Evolutionary conservation across 169 alveolate species (phyloP).

Genomic region (Cryptosporidium canis): DNA sequence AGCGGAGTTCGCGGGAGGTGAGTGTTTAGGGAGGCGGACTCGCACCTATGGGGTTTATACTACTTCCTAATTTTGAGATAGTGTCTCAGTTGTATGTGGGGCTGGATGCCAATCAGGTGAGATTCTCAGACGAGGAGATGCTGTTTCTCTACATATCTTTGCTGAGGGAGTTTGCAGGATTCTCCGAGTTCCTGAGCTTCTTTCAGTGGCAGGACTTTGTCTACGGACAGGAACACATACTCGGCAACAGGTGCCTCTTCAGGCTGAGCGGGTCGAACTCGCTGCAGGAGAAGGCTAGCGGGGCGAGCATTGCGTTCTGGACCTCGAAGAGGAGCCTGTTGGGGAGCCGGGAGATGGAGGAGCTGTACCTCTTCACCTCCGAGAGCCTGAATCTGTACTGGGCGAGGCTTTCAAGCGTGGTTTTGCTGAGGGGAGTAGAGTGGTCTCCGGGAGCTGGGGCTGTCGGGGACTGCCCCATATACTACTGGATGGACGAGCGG

Average conservation of each 20-base stretch:
- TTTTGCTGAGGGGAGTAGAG: neutral
- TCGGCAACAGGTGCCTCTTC: neutral
- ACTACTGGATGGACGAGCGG: neutral
- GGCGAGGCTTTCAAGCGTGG: neutral
- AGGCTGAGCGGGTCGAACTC: neutral
- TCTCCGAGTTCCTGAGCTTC: neutral
- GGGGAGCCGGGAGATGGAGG: conserved; percentile 3
- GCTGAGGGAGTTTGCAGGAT: conserved; percentile 15
- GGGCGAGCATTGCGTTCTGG: conserved; percentile 34
- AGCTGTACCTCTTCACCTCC: conserved; percentile 11
- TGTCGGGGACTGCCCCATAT: neutral
- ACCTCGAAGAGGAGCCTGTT: conserved; percentile 12
- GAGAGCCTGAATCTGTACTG: conserved; percentile 11
- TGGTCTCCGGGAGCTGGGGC: neutral
- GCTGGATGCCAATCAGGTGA: conserved; percentile 9
- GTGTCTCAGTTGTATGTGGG: conserved; percentile 40
- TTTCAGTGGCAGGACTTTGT: conserved; percentile 29
- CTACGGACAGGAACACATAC: conserved; percentile 32
- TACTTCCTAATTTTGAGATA: conserved; percentile 29
- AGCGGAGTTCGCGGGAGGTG: neutral
- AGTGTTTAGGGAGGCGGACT: neutral
- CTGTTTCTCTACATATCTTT: conserved; percentile 12
- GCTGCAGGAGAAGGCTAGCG: neutral
- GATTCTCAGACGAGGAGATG: conserved; percentile 11
- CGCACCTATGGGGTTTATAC: conserved; percentile 3